Base-by-base conservation (phyloP, 1,284 basidiomycete species). In the Ustilago xerochloae region DNA sequence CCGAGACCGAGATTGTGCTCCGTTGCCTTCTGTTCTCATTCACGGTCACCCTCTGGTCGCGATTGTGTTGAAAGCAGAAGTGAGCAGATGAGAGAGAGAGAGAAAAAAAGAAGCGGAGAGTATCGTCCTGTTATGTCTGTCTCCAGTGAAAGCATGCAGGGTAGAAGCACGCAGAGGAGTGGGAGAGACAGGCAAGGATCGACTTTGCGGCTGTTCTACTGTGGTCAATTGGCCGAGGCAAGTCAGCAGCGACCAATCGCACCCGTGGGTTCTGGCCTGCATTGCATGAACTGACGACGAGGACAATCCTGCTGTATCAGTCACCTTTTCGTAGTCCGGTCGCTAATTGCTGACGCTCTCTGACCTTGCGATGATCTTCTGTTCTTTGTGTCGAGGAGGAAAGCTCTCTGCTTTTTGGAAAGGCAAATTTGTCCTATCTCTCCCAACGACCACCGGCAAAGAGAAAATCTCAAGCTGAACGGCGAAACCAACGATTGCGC, bases 191-290 rank as follows among this genome's bases (percentile, higher is more conserved):
- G 15, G 26, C 13, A 24, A 24, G 35, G 41, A 43, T 26, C 41
- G 24, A 43, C 41, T 43, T 43, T 43, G 41, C 41, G n/a, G n/a
- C n/a, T n/a, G n/a, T n/a, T n/a, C n/a, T n/a, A 43, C 41, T 43
- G 41, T 15, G n/a, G n/a, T 43, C 22, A 10, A 3, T 13, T 24
- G 41, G 22, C 41, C 41, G 22, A 24, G 22, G 22, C 22, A 16
- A 15, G 22, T 26, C 22, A 26, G 4, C 41, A 43, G 41, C n/a
- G n/a, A n/a, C 22, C 41, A 43, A 43, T 41, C 41, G 38, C n/a
- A 24, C 41, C 20, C 41, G 3, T 12, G 41, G 38, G 38, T 39
- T 20, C 15, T 6, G 6, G 6, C n/a, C n/a, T n/a, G n/a, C n/a
- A n/a, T n/a, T n/a, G n/a, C n/a, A n/a, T n/a, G n/a, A n/a, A n/a